phyloP scores from a whole-genome alignment of 2,329 filamentous ascomycete species.

The Alternaria solani region DNA sequence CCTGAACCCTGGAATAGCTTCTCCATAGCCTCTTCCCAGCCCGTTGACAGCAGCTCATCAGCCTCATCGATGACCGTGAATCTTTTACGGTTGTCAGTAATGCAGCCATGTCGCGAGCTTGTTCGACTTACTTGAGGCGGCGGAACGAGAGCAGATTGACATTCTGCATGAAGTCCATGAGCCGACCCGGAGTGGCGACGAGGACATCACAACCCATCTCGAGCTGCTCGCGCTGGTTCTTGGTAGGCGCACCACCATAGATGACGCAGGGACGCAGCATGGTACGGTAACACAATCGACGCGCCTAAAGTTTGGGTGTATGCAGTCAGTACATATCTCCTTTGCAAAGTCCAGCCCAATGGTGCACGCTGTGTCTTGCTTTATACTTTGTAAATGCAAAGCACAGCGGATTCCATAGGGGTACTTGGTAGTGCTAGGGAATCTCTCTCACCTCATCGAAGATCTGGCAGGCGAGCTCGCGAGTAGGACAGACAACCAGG shows the following conservation, averaged over 20 bases:
- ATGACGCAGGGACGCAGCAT: slow-evolving; percentile 92
- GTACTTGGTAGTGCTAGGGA: slow-evolving; percentile 32
- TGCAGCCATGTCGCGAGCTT: background rate
- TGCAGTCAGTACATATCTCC: background rate
- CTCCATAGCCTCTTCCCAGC: slow-evolving; percentile 80
- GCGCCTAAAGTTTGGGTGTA: background rate
- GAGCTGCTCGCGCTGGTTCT: slow-evolving; percentile 75
- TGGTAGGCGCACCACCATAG: slow-evolving; percentile 83
- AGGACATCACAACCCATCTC: slow-evolving; percentile 87
- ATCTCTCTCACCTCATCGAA: slow-evolving; percentile 90
- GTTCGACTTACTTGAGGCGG: slow-evolving; percentile 72
- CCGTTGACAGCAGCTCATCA: slow-evolving; percentile 83
- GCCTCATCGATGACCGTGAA: slow-evolving; percentile 76
- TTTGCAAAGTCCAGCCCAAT: background rate
- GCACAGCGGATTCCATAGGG: background rate
- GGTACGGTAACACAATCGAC: slow-evolving; percentile 79
- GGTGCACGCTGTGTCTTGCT: background rate
- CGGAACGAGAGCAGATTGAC: slow-evolving; percentile 73
- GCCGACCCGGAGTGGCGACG: slow-evolving; percentile 85
- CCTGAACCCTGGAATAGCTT: slow-evolving; percentile 82
- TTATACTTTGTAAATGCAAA: background rate
- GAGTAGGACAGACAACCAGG: slow-evolving; percentile 82
- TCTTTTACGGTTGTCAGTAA: slow-evolving; percentile 13
- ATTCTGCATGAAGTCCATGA: slow-evolving; percentile 82
- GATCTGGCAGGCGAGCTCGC: slow-evolving; percentile 84